These are phyloP conservation scores for Claviceps digitariae DNA, from an alignment of 2,329 filamentous ascomycete genomes.

Conservation along the genomic window DNA sequence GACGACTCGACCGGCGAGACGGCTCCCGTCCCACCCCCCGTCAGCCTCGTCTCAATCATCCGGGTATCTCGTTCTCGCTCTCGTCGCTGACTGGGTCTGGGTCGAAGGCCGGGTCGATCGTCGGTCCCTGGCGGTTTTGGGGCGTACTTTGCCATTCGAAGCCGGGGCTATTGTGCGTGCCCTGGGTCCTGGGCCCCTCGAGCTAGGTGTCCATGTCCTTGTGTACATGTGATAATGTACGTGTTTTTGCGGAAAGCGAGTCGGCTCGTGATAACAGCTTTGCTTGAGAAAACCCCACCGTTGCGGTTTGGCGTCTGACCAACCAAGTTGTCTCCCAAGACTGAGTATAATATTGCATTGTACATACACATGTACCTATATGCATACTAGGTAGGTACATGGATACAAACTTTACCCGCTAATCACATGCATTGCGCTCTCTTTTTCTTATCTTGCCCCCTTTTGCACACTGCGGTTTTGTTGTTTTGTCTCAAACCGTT, in stretches of 20 bases:
- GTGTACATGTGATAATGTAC: not conserved
- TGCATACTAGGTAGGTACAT: no score
- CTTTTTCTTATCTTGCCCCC: not conserved
- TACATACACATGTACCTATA: no score
- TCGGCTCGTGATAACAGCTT: not conserved
- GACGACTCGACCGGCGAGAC: not conserved
- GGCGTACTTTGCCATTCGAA: not conserved
- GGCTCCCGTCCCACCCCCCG: not conserved
- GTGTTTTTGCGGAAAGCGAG: not conserved
- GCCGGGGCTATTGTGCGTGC: not conserved
- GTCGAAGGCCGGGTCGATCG: not conserved
- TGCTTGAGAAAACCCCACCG: not conserved
- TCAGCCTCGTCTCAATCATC: not conserved
- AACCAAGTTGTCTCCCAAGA: not conserved
- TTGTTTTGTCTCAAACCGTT: not conserved
- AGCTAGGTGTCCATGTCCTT: not conserved
- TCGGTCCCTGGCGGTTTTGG: not conserved
- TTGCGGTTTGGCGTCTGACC: not conserved
- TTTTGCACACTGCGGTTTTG: not conserved
- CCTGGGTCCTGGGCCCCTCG: not conserved
- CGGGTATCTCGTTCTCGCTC: not conserved
- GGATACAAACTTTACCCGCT: not conserved
- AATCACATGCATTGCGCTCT: not conserved
- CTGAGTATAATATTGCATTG: not conserved
- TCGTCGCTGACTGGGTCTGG: not conserved